A percentile compares a stretch with the other conserved stretches of the same genome.
phyloP scores from a whole-genome alignment of 768 basidiomycete genomes.

The Psilocybe cubensis region DNA sequence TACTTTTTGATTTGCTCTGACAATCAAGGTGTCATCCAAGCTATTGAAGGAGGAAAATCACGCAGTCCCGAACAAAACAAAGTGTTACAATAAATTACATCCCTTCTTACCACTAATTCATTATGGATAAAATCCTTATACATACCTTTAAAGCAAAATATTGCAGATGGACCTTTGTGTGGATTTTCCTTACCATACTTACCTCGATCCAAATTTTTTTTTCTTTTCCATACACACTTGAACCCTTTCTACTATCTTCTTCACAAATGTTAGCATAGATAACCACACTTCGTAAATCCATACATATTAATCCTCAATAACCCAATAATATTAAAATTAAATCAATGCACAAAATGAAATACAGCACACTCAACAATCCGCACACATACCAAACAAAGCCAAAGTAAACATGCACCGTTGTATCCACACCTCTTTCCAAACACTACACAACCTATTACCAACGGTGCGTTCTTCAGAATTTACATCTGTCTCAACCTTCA shows the following conservation, averaged over 20 bases:
- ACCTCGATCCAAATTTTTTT: not conserved
- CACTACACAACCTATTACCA: not conserved
- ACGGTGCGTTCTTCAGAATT: not conserved
- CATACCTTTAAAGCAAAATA: constrained; percentile 24
- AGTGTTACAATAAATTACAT: constrained; percentile 27
- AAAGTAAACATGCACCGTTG: not conserved
- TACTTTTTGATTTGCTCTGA: constrained; percentile 38
- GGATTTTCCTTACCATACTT: constrained; percentile 9
- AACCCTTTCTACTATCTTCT: not conserved
- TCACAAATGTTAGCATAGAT: not conserved
- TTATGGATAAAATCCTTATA: constrained; percentile 30
- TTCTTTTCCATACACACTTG: not conserved
- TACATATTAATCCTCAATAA: not conserved
- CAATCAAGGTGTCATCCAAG: constrained; percentile 36
- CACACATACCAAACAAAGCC: not conserved
- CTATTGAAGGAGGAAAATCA: constrained; percentile 26
- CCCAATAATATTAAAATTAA: not conserved
- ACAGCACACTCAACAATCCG: not conserved
- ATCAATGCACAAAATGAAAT: too few species aligned
- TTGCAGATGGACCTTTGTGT: constrained; percentile 26
- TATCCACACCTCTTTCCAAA: not conserved
- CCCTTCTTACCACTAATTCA: constrained; percentile 19
- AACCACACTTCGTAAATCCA: not conserved
- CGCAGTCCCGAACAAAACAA: constrained; percentile 31
- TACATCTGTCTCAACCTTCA: not conserved